These are phyloP conservation scores for Nannochloropsis salina DNA, from an alignment of 108 stramenopile genomes.

Conservation along the genomic window DNA sequence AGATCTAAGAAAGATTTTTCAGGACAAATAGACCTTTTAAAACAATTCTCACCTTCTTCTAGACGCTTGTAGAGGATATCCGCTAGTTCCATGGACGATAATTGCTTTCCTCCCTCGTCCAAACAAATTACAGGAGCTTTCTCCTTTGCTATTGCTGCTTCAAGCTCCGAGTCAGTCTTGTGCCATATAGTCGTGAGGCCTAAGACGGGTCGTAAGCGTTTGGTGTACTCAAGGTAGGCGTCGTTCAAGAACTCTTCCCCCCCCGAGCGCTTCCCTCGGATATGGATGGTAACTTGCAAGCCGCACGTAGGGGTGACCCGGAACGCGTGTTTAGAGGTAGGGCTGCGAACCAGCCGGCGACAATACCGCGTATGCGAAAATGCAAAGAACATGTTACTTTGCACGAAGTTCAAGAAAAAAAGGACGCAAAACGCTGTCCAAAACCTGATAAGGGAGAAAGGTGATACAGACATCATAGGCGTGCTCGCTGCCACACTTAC, in stretches of 20 bases:
- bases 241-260: slow-evolving; percentile 39
- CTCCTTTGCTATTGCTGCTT: slow-evolving; percentile 59
- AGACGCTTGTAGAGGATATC: slow-evolving; percentile 70
- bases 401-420: too few species aligned
- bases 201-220: slow-evolving; percentile 45
- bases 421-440: too few species aligned
- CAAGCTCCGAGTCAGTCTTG: slow-evolving; percentile 75
- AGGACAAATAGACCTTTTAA: too few species aligned
- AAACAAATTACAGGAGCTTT: slow-evolving; percentile 60
- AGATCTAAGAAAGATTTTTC: too few species aligned
- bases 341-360: neutral
- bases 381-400: too few species aligned
- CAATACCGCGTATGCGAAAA: too few species aligned
- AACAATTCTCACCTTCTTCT: slow-evolving; percentile 52
- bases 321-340: neutral
- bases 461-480: too few species aligned
- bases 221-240: slow-evolving; percentile 42
- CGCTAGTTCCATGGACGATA: slow-evolving; percentile 67
- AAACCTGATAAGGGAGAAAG: too few species aligned
- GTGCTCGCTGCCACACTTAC: too few species aligned
- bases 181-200: slow-evolving; percentile 73
- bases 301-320: slow-evolving; percentile 28
- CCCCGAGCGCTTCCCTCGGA: slow-evolving; percentile 38
- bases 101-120: slow-evolving; percentile 56
- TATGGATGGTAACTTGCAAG: slow-evolving; percentile 33